phyloP scores from a whole-genome alignment of 1,139 yeast genomes.

The Lizanozyma gosingica region DNA sequence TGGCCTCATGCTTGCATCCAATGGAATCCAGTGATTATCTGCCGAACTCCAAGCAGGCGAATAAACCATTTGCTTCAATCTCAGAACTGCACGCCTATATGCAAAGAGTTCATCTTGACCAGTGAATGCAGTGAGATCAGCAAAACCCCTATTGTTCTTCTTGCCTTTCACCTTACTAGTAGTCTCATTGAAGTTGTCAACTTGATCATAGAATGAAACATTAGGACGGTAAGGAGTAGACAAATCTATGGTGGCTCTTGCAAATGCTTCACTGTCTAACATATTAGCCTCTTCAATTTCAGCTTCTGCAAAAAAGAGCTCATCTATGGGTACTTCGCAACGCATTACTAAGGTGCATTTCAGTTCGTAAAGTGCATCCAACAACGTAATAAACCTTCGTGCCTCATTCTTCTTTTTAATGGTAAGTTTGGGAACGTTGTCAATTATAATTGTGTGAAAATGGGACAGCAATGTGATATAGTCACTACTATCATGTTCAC shows the following conservation, averaged over 20 bases:
- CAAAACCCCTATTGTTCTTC: constrained; percentile 23
- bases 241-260: constrained; percentile 53
- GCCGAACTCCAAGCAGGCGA: constrained; percentile 43
- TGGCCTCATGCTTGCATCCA: constrained; percentile 44
- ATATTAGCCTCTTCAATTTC: constrained; percentile 7
- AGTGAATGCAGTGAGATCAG: constrained; percentile 49
- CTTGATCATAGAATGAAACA: constrained; percentile 49
- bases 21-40: constrained; percentile 45
- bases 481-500: constrained; percentile 57
- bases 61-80: constrained; percentile 60
- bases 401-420: constrained; percentile 60
- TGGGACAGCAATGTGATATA: constrained; percentile 59
- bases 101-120: constrained; percentile 79
- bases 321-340: constrained; percentile 40
- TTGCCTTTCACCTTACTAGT: constrained; percentile 5
- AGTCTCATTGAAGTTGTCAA: constrained; percentile 25
- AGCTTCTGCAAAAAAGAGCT: constrained; percentile 52
- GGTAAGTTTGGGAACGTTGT: constrained; percentile 54
- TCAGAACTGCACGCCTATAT: constrained; percentile 59
- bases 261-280: constrained; percentile 41
- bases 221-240: constrained; percentile 64
- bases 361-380: constrained; percentile 64
- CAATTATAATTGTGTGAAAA: constrained; percentile 48
- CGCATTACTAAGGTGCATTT: constrained; percentile 50
- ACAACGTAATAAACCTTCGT: constrained; percentile 51